Evolutionary conservation across 176 grass and related monocot species (phyloP).

Genomic region (Pontederia crassipes): DNA sequence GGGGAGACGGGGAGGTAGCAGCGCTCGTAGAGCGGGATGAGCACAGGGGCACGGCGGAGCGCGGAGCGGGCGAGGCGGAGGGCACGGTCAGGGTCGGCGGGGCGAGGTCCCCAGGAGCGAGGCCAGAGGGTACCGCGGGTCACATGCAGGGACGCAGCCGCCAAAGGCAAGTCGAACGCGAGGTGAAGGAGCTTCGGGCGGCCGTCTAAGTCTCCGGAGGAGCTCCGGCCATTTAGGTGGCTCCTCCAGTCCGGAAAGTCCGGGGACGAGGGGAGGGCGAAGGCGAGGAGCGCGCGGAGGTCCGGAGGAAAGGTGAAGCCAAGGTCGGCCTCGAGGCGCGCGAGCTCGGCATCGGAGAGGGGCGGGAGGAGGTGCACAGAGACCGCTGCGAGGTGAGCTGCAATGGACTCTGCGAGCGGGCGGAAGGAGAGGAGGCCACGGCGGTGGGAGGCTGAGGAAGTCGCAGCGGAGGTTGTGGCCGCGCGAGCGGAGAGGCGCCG

Average conservation of each 20-base stretch:
- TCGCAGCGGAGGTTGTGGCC: constrained; percentile 7
- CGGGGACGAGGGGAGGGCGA: constrained; percentile 41
- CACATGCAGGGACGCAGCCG: constrained; percentile 45
- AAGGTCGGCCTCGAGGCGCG: constrained; percentile 63
- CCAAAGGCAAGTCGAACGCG: constrained; percentile 49
- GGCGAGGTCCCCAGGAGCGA: constrained; percentile 49
- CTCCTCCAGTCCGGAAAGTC: constrained; percentile 72
- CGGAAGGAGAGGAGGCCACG: constrained; percentile 69
- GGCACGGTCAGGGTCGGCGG: constrained; percentile 59
- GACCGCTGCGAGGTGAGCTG: constrained; percentile 46
- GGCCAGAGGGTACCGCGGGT: constrained; percentile 64
- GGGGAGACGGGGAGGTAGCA: constrained; percentile 74
- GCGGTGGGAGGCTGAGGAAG: constrained; percentile 33
- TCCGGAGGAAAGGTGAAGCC: constrained; percentile 80
- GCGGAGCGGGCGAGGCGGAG: constrained; percentile 51
- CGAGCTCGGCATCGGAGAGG: constrained; percentile 54
- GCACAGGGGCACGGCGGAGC: constrained; percentile 53
- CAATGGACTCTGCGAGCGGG: constrained; percentile 33
- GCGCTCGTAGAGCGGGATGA: constrained; percentile 79
- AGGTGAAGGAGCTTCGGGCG: background rate
- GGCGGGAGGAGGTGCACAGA: constrained; percentile 41
- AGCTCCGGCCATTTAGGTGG: background rate
- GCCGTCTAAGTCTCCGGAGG: background rate
- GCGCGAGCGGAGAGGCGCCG: constrained; percentile 83
- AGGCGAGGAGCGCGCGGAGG: constrained; percentile 66